Evolutionary conservation across 768 basidiomycete species (phyloP), one percentile per base, ranked within the genome.

Genomic region (Lactifluus rugatus): DNA sequence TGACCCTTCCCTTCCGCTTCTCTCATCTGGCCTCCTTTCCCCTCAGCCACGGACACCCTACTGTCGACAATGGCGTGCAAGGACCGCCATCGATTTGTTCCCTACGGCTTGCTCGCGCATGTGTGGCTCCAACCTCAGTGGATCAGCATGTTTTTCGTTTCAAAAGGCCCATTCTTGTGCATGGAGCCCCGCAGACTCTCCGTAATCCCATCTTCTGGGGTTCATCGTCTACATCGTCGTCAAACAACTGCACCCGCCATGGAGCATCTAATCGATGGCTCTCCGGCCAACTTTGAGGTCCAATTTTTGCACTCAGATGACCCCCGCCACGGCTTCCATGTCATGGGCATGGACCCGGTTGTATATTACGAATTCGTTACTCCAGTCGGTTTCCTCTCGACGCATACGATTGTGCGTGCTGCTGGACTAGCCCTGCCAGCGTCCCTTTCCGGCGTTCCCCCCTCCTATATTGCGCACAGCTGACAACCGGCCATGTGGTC

Each of bases 221-320:
- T 17, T 23, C 34, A 31, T 32, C 41, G 11, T 28, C 37, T 28
- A 36, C 34, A 44, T 9, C 32, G 19, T n/a, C 39, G 7, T 17
- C 47, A 39, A 2, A 49, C 25, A 19, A 31, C 49, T 23, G 21
- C 25, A 39, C 6, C 10, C 31, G 16, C 37, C 34, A 60, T 56
- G 49, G 19, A 28, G 9, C 44, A 44, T 13, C 1, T 19, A 9
- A 16, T 46, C 21, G 25, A 28, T 3, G 54, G 8, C 13, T 3
- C 21, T 16, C 21, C 48, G 8, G 11, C 46, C 25, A 61, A 53
- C 44, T 42, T 44, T 54, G 68, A 69, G 42, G 63, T 88, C 34
- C 86, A 79, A 71, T 88, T 87, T 75, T 83, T 84, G 48, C 82
- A 84, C 55, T 74, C 74, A 66, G 82, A 83, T 69, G 78, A 88